A percentile compares a stretch with the other conserved stretches of the same genome.
Evolutionary conservation across 345 rosid genomes (phyloP).

Genomic region (Moricandia moricandioides): DNA sequence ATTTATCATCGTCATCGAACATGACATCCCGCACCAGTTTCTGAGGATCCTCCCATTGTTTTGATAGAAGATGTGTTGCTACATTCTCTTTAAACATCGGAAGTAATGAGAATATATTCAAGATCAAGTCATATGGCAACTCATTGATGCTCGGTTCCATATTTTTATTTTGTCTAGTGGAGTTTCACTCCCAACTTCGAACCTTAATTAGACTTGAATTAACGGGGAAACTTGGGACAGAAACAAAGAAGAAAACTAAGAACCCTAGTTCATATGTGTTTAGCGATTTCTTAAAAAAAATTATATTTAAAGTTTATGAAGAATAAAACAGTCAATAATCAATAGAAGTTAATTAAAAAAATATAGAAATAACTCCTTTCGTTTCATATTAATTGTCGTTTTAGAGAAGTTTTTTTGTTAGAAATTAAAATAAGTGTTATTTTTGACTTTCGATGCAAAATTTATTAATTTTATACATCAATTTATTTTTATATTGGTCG

Average conservation of each 20-base stretch:
- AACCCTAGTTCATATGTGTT: neutral
- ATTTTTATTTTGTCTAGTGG: neutral
- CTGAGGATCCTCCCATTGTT: conserved; percentile 3
- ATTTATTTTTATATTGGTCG: no score
- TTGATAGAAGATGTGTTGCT: neutral
- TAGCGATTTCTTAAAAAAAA: neutral
- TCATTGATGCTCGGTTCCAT: neutral
- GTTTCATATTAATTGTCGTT: no score
- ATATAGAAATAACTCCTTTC: no score
- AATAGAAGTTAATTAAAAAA: neutral
- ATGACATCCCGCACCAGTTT: neutral
- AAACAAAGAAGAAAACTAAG: neutral
- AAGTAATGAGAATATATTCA: conserved; percentile 17
- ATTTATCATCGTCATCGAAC: neutral
- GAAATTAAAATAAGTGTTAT: no score
- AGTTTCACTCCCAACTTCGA: neutral
- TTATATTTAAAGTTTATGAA: neutral
- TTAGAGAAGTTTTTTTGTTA: no score
- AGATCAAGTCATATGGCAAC: conserved; percentile 21
- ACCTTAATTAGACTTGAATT: neutral
- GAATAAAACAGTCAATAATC: neutral
- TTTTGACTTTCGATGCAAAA: no score
- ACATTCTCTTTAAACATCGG: neutral
- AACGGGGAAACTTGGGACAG: neutral
- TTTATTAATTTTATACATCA: no score